Evolutionary conservation across 2,329 filamentous ascomycete species (phyloP), one percentile per base, ranked within the genome.

Genomic region (Colletotrichum eremochloae): DNA sequence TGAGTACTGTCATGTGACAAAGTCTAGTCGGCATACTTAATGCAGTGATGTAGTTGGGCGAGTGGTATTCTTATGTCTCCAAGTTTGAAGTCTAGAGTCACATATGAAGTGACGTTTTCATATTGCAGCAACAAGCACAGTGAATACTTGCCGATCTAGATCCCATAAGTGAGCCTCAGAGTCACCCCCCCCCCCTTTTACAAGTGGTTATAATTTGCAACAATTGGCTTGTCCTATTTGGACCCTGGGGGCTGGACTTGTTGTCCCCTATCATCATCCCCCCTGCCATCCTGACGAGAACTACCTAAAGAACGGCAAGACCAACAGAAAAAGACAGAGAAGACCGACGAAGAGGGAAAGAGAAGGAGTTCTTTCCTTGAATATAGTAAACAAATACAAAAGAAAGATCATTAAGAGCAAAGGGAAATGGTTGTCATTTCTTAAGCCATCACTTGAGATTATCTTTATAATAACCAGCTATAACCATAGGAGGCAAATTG

Each of bases 161-260:
- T 44, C 42, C 42, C 8, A 46, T 1, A 4, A 8, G 20, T 46
- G 9, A 20, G 5, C 5, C 20, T 44, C 18, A 20, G 0, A 44
- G 15, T 20, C 2, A 18, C 1, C 2, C 18, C 6, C 8, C 1
- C 2, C 18, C 18, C 8, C 20, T 1, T 1, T 18, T 3, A n/a
- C 6, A 46, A n/a, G 12, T 33, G 1, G 15, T 20, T 20, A 31
- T 20, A 9, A 0, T 7, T 31, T 29, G 1, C 2, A 18, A 9
- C 1, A 14, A 5, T 2, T 31, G 7, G 2, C 2, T 18, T 53
- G 1, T 33, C 18, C 29, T 20, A 8, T 9, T 7, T 9, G 24
- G 3, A 18, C 2, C 2, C 12, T 31, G 2, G 15, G 14, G 5
- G 5, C 18, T 29, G 14, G 1, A 3, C 2, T 18, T 2, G 14